Conservation (phyloP, 2,329 filamentous ascomycete genomes). For the Aspergillus oerlinghausenensis region DNA sequence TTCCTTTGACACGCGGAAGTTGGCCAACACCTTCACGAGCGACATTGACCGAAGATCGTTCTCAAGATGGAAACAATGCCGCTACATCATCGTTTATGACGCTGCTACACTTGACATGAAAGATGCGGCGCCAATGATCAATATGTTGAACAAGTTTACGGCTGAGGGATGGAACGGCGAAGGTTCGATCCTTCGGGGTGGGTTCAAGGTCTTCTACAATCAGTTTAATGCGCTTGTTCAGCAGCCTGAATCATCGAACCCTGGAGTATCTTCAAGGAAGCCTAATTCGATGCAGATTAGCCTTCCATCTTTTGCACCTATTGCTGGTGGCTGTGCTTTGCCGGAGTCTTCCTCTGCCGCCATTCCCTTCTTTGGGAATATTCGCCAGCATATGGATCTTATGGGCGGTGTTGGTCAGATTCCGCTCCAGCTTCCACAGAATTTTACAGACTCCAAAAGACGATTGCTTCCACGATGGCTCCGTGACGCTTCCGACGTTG, state of each 20-base stretch:
- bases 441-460: constrained; percentile 45
- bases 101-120: constrained; percentile 69
- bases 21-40: constrained; percentile 79
- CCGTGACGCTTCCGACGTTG: constrained; percentile 58
- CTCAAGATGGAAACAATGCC: constrained; percentile 67
- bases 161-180: constrained; percentile 74
- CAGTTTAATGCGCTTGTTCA: constrained; percentile 54
- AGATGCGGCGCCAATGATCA: constrained; percentile 74
- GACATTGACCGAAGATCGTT: constrained; percentile 68
- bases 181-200: constrained; percentile 72
- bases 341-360: constrained; percentile 61
- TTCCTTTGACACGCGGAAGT: constrained; percentile 82
- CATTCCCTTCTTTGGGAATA: constrained; percentile 93
- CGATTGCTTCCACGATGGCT: constrained; percentile 72
- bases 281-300: constrained; percentile 50
- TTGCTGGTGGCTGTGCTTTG: constrained; percentile 85
- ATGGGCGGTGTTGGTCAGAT: constrained; percentile 88
- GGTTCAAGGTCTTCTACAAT: constrained; percentile 69
- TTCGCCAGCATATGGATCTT: constrained; percentile 93
- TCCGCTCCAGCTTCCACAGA: constrained; percentile 54
- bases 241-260: constrained; percentile 21
- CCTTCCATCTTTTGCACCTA: constrained; percentile 60
- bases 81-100: constrained; percentile 84
- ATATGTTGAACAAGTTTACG: constrained; percentile 89
- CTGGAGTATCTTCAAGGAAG: constrained; percentile 38